Base-by-base conservation (phyloP, 768 basidiomycete species). In the Nidularia pulvinata region DNA sequence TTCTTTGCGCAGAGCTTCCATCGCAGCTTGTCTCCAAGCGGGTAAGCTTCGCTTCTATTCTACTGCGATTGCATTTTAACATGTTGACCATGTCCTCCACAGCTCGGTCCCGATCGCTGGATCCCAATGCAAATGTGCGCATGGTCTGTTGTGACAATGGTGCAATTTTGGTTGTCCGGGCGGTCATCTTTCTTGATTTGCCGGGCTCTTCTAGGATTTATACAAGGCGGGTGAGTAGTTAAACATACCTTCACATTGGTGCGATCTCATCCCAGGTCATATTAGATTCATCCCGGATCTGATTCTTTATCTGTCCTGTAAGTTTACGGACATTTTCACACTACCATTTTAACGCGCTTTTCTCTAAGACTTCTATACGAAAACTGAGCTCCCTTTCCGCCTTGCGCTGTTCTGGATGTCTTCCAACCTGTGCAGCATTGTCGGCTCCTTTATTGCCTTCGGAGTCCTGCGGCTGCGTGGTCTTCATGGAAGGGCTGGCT, bases 91-190 rank as follows among this genome's bases (percentile, higher is more conserved):
- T 4, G 25, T 25, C 25, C 25, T 25, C 25, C 25, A 25, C 14
- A 82, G 79, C 56, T 84, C 37, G 84, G 85, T 2, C 84, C 84
- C 3, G 85, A 87, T 63, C 76, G 80, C 25, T 86, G 82, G 83
- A 83, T 84, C 64, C 82, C 83, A 5, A 76, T 72, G 1, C 82
- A 84, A 61, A 81, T 84, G 69, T 79, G 77, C 49, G 55, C 75
- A 14, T 84, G 81, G 82, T 77, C 79, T 14, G 62, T 83, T 44
- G 73, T 85, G 5, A 76, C 83, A 5, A 58, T 75, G 22, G 64
- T 62, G 30, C 85, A 86, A 59, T 85, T 83, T 59, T 84, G 77
- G 75, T 68, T 86, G 14, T 74, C 69, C 0, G 84, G 83, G n/a
- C 68, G 76, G 36, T 58, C 78, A 0, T 69, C 76, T 1, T 86